Percentiles rank a stretch among this genome's conserved stretches.
phyloP scores from a whole-genome alignment of 2,329 filamentous ascomycete genomes.

The Fusarium coffeatum region DNA sequence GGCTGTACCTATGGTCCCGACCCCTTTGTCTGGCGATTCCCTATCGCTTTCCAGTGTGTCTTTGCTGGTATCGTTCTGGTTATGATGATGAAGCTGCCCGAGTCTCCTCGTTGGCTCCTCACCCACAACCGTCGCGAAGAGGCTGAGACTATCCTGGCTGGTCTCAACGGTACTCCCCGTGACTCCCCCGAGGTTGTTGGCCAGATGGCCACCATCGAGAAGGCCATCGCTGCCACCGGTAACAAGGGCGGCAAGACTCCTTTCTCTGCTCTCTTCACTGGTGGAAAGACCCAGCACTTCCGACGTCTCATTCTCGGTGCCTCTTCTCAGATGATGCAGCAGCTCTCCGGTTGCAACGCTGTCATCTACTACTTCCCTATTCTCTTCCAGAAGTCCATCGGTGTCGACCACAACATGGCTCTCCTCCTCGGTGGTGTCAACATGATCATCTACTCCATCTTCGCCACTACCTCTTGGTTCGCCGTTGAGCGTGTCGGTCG shows the following conservation, averaged over 20 bases:
- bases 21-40: constrained; percentile 66
- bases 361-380: constrained; percentile 72
- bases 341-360: constrained; percentile 69
- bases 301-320: constrained; percentile 71
- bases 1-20: constrained; percentile 57
- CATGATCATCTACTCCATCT: constrained; percentile 67
- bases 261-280: constrained; percentile 67
- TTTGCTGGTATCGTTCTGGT: constrained; percentile 58
- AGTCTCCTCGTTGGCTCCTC: constrained; percentile 59
- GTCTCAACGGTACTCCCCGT: constrained; percentile 51
- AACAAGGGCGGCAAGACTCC: constrained; percentile 58
- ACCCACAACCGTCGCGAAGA: constrained; percentile 60
- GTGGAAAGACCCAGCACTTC: constrained; percentile 74
- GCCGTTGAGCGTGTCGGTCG: constrained; percentile 61
- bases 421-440: constrained; percentile 64
- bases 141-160: constrained; percentile 47
- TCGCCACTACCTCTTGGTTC: constrained; percentile 67
- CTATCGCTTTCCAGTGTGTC: constrained; percentile 57
- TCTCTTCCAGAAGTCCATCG: constrained; percentile 57
- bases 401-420: constrained; percentile 55
- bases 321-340: constrained; percentile 71
- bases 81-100: constrained; percentile 58
- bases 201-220: constrained; percentile 65
- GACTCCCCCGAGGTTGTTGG: constrained; percentile 66
- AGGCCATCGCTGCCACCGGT: constrained; percentile 64